Conservation (phyloP, 1,284 basidiomycete genomes). For the Leccinum huronense region DNA sequence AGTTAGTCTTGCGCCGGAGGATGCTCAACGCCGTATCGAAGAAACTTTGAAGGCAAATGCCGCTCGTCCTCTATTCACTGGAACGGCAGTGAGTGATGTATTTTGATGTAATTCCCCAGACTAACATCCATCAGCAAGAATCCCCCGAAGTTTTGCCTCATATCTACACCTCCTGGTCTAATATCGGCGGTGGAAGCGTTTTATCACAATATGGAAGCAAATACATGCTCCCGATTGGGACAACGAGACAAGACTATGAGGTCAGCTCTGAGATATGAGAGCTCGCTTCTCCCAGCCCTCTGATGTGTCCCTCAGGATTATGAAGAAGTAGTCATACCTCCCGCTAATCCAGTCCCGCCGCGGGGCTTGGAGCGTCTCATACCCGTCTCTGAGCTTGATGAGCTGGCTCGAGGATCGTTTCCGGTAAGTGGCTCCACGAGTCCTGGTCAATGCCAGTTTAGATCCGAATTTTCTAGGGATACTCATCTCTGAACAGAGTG, state of each 20-base stretch:
- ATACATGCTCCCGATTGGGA: slow-evolving; percentile 85
- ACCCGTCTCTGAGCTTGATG: slow-evolving; percentile 72
- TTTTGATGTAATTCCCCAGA: neutral
- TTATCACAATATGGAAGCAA: slow-evolving; percentile 74
- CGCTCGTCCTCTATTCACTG: slow-evolving; percentile 66
- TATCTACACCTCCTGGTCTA: slow-evolving; percentile 77
- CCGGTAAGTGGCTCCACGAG: slow-evolving; percentile 53
- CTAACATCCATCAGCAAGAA: slow-evolving; percentile 44
- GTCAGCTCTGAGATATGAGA: slow-evolving; percentile 37
- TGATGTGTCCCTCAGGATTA: slow-evolving; percentile 46
- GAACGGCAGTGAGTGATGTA: slow-evolving; percentile 47
- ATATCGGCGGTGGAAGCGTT: slow-evolving; percentile 54
- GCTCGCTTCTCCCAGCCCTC: slow-evolving; percentile 2
- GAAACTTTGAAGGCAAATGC: slow-evolving; percentile 64
- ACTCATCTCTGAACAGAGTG: slow-evolving; percentile 86
- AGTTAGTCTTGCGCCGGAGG: slow-evolving; percentile 47
- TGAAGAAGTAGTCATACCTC: slow-evolving; percentile 89
- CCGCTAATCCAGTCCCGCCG: slow-evolving; percentile 78
- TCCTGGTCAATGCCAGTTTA: slow-evolving; percentile 2
- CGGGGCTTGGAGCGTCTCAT: slow-evolving; percentile 74
- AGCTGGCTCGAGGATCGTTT: slow-evolving; percentile 84
- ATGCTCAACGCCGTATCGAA: slow-evolving; percentile 66
- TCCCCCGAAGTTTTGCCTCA: slow-evolving; percentile 77
- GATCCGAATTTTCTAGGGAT: slow-evolving; percentile 57
- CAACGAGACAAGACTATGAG: slow-evolving; percentile 64